Evolutionary conservation across 2,329 filamentous ascomycete species (phyloP).

Genomic region (Myriosclerotinia scirpicola): DNA sequence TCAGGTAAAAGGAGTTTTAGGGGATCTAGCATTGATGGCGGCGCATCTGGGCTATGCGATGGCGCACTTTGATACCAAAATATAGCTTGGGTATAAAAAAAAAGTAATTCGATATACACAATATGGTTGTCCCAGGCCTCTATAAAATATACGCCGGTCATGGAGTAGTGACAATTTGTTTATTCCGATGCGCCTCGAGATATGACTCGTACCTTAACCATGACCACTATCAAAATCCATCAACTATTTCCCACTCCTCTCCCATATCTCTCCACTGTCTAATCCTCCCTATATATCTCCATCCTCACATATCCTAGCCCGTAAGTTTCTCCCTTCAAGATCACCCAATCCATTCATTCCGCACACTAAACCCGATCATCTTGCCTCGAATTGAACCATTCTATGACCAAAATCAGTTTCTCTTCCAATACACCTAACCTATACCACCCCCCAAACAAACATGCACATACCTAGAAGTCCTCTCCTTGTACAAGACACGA

Average conservation of each 20-base stretch:
- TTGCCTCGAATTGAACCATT: conserved; percentile 98
- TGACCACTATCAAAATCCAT: conserved; percentile 16
- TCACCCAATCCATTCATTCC: neutral
- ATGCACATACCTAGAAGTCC: conserved; percentile 81
- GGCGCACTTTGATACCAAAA: conserved; percentile 22
- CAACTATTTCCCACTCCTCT: conserved; percentile 1
- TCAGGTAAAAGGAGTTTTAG: conserved; percentile 16
- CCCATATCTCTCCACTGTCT: conserved; percentile 3
- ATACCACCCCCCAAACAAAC: neutral
- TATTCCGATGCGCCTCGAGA: conserved; percentile 25
- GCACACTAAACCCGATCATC: conserved; percentile 50
- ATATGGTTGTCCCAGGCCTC: conserved; percentile 4
- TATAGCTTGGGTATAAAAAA: conserved; percentile 14
- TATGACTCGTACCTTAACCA: conserved; percentile 17
- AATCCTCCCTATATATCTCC: conserved; percentile 13
- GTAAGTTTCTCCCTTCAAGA: no score
- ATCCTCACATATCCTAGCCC: neutral
- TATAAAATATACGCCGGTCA: conserved; percentile 10
- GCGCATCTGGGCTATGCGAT: conserved; percentile 36
- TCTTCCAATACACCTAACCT: neutral
- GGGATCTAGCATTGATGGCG: conserved; percentile 37
- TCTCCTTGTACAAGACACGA: conserved; percentile 94
- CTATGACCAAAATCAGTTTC: conserved; percentile 48
- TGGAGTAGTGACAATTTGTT: conserved; percentile 19
- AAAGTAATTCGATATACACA: conserved; percentile 10